These are phyloP conservation scores for Adansonia gregorii DNA, from an alignment of 441 rosid genomes.

Conservation along the genomic window DNA sequence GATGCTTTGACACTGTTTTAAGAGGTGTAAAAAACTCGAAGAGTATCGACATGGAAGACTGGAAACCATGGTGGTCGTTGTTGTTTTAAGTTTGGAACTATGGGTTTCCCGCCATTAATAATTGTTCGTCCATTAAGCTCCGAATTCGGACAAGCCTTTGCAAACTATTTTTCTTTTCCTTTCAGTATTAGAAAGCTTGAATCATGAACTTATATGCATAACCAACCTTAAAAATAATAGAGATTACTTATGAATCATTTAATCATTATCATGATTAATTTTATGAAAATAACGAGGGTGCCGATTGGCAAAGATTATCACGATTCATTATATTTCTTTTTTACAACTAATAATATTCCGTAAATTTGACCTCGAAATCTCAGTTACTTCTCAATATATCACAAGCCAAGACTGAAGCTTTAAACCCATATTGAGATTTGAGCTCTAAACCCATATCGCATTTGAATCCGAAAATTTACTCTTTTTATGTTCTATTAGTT, in stretches of 20 bases:
- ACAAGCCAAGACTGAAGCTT: too few relatives aligned
- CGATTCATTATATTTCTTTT: too few relatives aligned
- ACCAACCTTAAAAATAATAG: too few relatives aligned
- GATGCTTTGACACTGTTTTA: conserved; percentile 34
- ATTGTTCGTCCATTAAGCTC: background rate
- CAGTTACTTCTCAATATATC: background rate
- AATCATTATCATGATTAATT: background rate
- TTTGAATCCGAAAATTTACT: too few relatives aligned
- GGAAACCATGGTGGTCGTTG: conserved; percentile 7
- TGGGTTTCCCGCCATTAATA: conserved; percentile 25
- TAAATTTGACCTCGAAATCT: background rate
- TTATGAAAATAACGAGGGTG: background rate
- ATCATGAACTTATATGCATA: background rate
- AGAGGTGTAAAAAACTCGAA: conserved; percentile 21
- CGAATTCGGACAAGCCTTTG: conserved; percentile 3
- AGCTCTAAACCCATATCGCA: too few relatives aligned
- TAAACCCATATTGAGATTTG: too few relatives aligned
- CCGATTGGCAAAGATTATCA: too few relatives aligned
- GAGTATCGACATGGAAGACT: conserved; percentile 24
- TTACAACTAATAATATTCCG: background rate
- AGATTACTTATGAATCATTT: too few relatives aligned
- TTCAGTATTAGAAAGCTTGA: background rate
- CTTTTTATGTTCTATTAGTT: background rate
- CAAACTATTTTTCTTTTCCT: background rate
- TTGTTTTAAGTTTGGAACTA: background rate